These are phyloP conservation scores for Phytophthora colocasiae DNA, from an alignment of 352 stramenopile genomes.

Conservation along the genomic window DNA sequence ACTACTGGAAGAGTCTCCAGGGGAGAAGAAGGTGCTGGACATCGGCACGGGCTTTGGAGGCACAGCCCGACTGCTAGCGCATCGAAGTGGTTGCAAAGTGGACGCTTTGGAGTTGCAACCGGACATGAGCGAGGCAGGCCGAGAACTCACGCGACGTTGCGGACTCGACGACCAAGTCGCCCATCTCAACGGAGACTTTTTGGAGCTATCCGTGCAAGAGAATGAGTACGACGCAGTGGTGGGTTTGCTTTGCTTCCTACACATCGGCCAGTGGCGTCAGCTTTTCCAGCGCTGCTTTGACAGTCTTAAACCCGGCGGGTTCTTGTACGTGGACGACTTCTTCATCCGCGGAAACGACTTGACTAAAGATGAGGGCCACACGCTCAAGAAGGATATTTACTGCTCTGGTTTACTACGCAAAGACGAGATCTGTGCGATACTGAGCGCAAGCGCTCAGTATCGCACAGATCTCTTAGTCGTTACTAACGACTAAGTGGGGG, in stretches of 20 bases:
- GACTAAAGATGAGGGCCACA: constrained; percentile 49
- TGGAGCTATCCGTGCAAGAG: constrained; percentile 37
- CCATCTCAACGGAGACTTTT: constrained; percentile 74
- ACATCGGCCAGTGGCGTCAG: constrained; percentile 69
- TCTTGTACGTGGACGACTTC: constrained; percentile 86
- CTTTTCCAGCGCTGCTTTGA: constrained; percentile 68
- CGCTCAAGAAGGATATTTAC: constrained; percentile 72
- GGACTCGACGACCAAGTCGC: constrained; percentile 51
- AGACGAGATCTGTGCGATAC: constrained; percentile 47
- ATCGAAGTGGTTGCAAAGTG: constrained; percentile 66
- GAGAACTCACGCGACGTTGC: constrained; percentile 68
- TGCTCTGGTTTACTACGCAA: constrained; percentile 52
- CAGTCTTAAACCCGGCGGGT: constrained; percentile 64
- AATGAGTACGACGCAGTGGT: constrained; percentile 68
- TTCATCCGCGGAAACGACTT: constrained; percentile 56
- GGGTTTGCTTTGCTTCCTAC: constrained; percentile 77
- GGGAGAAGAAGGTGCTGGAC: constrained; percentile 73
- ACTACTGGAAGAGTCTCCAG: constrained; percentile 34
- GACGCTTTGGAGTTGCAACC: constrained; percentile 84
- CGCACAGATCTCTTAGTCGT: too few species aligned
- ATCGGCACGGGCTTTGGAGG: constrained; percentile 91
- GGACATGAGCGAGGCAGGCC: constrained; percentile 67
- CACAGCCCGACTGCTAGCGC: constrained; percentile 84
- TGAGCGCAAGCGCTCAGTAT: too few species aligned
- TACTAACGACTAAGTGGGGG: constrained; percentile 75